Base-by-base conservation (phyloP, 441 rosid species). In the Isatis lusitanica region DNA sequence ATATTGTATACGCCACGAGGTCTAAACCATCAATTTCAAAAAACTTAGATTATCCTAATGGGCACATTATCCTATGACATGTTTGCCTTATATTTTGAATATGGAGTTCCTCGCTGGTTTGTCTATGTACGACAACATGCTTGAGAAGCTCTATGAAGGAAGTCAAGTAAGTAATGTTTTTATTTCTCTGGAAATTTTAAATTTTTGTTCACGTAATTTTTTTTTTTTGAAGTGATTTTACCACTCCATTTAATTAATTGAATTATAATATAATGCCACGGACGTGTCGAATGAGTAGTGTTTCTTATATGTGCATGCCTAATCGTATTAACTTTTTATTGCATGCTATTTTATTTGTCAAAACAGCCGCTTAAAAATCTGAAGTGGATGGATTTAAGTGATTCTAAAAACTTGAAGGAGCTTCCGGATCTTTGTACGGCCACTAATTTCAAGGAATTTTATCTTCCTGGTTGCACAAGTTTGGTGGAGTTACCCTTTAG, bases 391-490 rank as follows among this genome's bases (percentile, higher is more conserved):
- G 39, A 74, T 26, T 78, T 85, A 12, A 68, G 70, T 9, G 7
- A 36, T 13, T 83, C 77, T 0, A 1, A 28, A 26, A 18, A 50
- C 26, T 7, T 57, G 8, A 57, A 57, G 28, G 26, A 15, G 8
- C 12, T 57, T 1, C 84, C 82, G 9, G 46, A 81, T 40, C 76
- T 68, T 66, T 83, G 0, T 70, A 81, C 48, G 57, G 64, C 61
- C 21, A 57, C 11, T 33, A 47, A 17, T 16, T 18, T 46, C 4
- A 7, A 1, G 21, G 8, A 7, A 7, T 16, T 46, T 6, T 1
- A 7, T 33, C 38, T 33, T 7, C 0, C 4, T 33, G 8, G 38
- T 5, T 33, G 38, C 38, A 5, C 38, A 33, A 33, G 38, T 33
- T 5, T 33, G 38, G 7, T 5, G 38, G 9, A 33, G 7, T 4